Percentiles rank a stretch among this genome's conserved stretches.
These are phyloP conservation scores for Odontarrhena argentea DNA, from an alignment of 345 rosid species.

Conservation along the genomic window DNA sequence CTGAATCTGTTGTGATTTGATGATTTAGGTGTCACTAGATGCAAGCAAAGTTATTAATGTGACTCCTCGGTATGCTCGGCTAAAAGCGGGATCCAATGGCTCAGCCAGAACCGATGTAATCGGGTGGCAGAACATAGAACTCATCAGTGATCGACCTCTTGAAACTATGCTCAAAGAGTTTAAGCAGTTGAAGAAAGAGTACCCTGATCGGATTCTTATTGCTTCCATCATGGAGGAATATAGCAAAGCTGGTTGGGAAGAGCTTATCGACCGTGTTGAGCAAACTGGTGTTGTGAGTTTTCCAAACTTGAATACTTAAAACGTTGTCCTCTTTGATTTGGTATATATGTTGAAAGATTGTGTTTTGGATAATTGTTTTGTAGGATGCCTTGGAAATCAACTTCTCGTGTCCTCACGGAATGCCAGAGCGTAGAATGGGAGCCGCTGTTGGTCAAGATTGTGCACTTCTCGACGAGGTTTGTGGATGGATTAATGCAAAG, in stretches of 20 bases:
- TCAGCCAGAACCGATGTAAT: slow-evolving; percentile 82
- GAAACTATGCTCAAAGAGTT: slow-evolving; percentile 96
- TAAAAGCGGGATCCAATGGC: slow-evolving; percentile 71
- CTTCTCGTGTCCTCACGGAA: slow-evolving; percentile 98
- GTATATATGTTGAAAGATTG: slow-evolving; percentile 6
- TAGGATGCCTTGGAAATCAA: slow-evolving; percentile 96
- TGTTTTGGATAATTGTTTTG: slow-evolving; percentile 9
- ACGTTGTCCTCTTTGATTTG: background rate
- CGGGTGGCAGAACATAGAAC: slow-evolving; percentile 98
- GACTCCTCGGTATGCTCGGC: slow-evolving; percentile 87
- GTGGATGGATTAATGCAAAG: slow-evolving; percentile 96
- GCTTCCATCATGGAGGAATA: slow-evolving; percentile 99
- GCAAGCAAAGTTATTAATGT: slow-evolving; percentile 92
- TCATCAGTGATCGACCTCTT: slow-evolving; percentile 91
- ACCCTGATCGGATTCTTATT: slow-evolving; percentile 88
- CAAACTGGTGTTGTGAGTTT: slow-evolving; percentile 89
- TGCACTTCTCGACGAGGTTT: slow-evolving; percentile 74
- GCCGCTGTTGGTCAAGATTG: slow-evolving; percentile 98
- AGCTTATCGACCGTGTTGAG: slow-evolving; percentile 92
- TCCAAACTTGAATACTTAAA: background rate
- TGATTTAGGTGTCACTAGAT: slow-evolving; percentile 80
- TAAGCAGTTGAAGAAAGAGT: slow-evolving; percentile 72
- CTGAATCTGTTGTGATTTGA: slow-evolving; percentile 30
- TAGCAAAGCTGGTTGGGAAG: slow-evolving; percentile 89
- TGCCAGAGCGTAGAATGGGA: slow-evolving; percentile 99